Evolutionary conservation across 2,329 filamentous ascomycete genomes (phyloP).

Genomic region (Reticulascus tulasneorum): DNA sequence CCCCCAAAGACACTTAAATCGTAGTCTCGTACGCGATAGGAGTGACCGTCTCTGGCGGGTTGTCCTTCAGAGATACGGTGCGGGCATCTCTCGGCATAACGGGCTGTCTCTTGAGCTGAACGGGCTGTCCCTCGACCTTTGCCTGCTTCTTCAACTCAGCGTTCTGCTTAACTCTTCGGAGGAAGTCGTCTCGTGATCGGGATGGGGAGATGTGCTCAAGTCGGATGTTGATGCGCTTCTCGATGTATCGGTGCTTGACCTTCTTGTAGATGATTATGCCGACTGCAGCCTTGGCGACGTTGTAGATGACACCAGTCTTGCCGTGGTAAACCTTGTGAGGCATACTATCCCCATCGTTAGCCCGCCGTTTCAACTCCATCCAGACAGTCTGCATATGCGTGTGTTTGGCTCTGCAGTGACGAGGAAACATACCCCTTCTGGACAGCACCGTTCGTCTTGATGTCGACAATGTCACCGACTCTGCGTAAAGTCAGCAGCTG

Average conservation of each 20-base stretch:
- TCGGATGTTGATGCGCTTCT: slow-evolving; percentile 99
- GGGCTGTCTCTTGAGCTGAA: slow-evolving; percentile 92
- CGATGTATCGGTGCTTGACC: slow-evolving; percentile 98
- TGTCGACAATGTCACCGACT: slow-evolving; percentile 98
- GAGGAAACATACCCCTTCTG: slow-evolving; percentile 87
- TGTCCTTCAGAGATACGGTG: slow-evolving; percentile 75
- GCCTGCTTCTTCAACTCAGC: slow-evolving; percentile 88
- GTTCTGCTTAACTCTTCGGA: slow-evolving; percentile 95
- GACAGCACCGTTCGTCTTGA: slow-evolving; percentile 97
- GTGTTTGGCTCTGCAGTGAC: slow-evolving; percentile 16
- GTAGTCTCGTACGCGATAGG: slow-evolving; percentile 97
- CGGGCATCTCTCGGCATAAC: slow-evolving; percentile 73
- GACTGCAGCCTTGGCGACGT: slow-evolving; percentile 96
- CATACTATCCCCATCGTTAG: slow-evolving; percentile 61
- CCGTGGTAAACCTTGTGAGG: slow-evolving; percentile 99
- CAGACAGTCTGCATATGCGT: slow-evolving; percentile 6
- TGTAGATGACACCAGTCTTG: slow-evolving; percentile 98
- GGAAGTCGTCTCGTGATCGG: slow-evolving; percentile 94
- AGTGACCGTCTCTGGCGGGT: slow-evolving; percentile 84
- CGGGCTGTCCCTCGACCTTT: slow-evolving; percentile 80
- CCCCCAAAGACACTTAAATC: slow-evolving; percentile 58
- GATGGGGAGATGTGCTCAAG: slow-evolving; percentile 95
- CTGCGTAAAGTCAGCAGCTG: too few relatives aligned
- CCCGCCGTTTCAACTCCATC: background rate
- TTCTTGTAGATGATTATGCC: slow-evolving; percentile 99